Base-by-base conservation (phyloP, 2,329 filamentous ascomycete species). In the Penicillium sp. region DNA sequence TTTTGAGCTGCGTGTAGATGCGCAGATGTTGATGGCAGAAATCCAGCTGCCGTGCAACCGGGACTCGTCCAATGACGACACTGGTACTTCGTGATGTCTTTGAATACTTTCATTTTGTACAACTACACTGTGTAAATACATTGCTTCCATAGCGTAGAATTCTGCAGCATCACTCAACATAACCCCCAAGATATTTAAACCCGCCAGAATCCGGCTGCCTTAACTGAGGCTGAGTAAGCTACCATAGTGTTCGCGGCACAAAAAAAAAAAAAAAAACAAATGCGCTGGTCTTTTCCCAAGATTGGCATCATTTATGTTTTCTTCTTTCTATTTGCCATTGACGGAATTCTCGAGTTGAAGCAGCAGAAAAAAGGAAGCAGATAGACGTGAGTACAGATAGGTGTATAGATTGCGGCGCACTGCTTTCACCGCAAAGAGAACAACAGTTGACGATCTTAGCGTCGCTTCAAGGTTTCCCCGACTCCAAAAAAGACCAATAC, bases 1-100 rank as follows among this genome's bases (percentile, higher is more conserved):
- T 51, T 96, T 96, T 70, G 90, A 93, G 66, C 80, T 96, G 58
- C 82, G 83, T 39, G 87, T 91, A 4, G 82, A 82, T 62, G 79
- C 81, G 56, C 79, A 83, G 48, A 80, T 80, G 66, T 76, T 90
- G 53, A 70, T 79, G 57, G 67, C 75, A 26, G 82, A 85, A 65
- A 80, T 52, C 24, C 47, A 29, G 21, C 41, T 47, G 33, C 57
- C 54, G 24, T 52, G n/a, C 33, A 46, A 53, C 22, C 33, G 14
- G 22, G 24, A 58, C 19, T 29, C 37, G 45, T 24, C 31, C 29
- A 33, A 47, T 45, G 31, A 48, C 13, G 19, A 48, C 47, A 22
- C n/a, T 8, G 27, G 19, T 37, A n/a, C 33, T 24, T 24, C 35
- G 19, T 50, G 13, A 41, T 52, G 24, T 29, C 39, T 29, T 44